phyloP scores from a whole-genome alignment of 2,329 filamentous ascomycete genomes.

The Cytospora leucostoma region DNA sequence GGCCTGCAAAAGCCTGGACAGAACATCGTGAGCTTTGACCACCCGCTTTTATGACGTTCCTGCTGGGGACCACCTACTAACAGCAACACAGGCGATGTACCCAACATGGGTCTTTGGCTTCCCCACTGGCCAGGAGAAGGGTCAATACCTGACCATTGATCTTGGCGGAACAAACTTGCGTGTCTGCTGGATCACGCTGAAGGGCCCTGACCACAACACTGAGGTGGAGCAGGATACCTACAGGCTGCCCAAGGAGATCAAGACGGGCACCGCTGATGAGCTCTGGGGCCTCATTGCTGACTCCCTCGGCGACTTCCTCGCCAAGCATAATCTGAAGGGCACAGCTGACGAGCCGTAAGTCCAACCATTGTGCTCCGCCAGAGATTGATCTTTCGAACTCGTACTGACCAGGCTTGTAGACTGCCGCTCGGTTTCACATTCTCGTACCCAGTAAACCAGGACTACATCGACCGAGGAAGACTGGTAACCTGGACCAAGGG shows the following conservation, averaged over 20 bases:
- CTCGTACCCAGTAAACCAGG: slow-evolving; percentile 70
- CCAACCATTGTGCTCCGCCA: not conserved
- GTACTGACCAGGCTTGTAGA: slow-evolving; percentile 46
- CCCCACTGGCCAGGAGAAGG: slow-evolving; percentile 77
- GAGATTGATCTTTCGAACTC: slow-evolving; percentile 30
- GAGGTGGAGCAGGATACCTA: slow-evolving; percentile 72
- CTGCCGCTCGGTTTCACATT: slow-evolving; percentile 71
- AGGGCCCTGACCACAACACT: slow-evolving; percentile 44
- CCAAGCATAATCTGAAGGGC: slow-evolving; percentile 44
- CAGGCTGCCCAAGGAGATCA: slow-evolving; percentile 67
- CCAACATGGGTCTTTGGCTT: slow-evolving; percentile 38
- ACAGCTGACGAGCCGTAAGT: slow-evolving; percentile 44
- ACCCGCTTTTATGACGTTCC: not conserved
- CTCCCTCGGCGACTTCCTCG: slow-evolving; percentile 68
- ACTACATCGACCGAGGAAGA: slow-evolving; percentile 70
- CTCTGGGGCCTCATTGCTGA: slow-evolving; percentile 72
- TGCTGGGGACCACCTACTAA: not conserved
- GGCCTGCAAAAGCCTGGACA: slow-evolving; percentile 17
- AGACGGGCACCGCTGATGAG: slow-evolving; percentile 64
- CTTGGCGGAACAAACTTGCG: slow-evolving; percentile 40
- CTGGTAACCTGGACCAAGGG: slow-evolving; percentile 75
- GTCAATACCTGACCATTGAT: slow-evolving; percentile 38
- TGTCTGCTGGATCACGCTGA: slow-evolving; percentile 37
- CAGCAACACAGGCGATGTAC: slow-evolving; percentile 18
- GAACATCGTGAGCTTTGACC: slow-evolving; percentile 14